phyloP scores from a whole-genome alignment of 106 monocot genomes.

The Dendrobium chrysotoxum region DNA sequence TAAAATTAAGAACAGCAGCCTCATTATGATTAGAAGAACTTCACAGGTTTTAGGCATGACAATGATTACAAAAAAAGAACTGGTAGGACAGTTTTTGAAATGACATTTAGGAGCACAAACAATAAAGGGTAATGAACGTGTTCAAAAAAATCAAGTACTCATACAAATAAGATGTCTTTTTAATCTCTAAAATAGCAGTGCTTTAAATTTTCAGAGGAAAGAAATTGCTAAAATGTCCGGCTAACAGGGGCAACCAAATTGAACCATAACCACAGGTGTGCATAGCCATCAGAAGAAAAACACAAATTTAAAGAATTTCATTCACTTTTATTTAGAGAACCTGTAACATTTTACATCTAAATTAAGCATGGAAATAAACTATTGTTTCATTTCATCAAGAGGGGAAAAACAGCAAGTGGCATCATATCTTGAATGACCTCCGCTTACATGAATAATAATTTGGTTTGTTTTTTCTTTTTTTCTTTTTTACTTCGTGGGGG shows the following conservation, averaged over 20 bases:
- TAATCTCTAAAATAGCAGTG: too few relatives aligned
- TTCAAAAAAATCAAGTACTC: background rate
- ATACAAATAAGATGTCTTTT: background rate
- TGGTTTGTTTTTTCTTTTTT: too few relatives aligned
- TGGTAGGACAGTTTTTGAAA: background rate
- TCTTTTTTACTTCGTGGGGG: too few relatives aligned
- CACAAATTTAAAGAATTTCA: background rate
- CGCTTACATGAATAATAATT: too few relatives aligned
- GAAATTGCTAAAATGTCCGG: too few relatives aligned
- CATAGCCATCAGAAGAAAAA: too few relatives aligned
- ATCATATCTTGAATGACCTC: too few relatives aligned
- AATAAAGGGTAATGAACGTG: background rate
- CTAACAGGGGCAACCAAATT: too few relatives aligned
- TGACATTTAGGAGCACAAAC: background rate
- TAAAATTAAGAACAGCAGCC: background rate
- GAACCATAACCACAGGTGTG: too few relatives aligned
- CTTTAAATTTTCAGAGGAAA: too few relatives aligned
- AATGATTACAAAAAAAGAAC: background rate
- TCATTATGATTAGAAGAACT: background rate
- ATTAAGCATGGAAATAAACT: background rate
- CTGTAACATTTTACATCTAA: background rate
- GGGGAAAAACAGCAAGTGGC: too few relatives aligned
- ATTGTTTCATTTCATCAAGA: background rate
- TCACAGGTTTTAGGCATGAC: background rate
- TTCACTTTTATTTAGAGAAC: background rate